Conservation (phyloP, 2,329 filamentous ascomycete genomes). For the Scedosporium minutisporum region DNA sequence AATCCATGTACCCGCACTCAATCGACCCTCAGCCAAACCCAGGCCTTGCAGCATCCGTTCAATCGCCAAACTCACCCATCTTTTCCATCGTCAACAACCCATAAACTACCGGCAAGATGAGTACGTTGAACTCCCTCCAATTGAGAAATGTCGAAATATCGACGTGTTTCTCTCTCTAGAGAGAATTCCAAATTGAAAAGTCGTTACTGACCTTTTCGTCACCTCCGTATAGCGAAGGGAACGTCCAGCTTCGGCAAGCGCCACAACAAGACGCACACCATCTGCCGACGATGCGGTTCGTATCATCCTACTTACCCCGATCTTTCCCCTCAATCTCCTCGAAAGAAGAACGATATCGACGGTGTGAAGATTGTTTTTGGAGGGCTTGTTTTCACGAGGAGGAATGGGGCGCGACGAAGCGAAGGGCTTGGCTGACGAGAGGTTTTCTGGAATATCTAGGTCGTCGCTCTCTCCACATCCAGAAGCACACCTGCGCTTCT, state of each 20-base stretch:
- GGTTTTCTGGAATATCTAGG: constrained; percentile 38
- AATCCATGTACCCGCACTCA: constrained; percentile 4
- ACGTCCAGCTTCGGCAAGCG: constrained; percentile 51
- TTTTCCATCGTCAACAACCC: constrained; percentile 9
- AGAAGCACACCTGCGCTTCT: constrained; percentile 93
- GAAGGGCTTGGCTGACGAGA: neutral
- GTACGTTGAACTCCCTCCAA: constrained; percentile 29
- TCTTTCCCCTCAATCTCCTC: neutral
- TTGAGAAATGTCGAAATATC: constrained; percentile 2
- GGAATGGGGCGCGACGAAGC: neutral
- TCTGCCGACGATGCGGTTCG: constrained; percentile 97
- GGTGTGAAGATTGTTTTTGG: neutral
- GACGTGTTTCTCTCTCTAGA: constrained; percentile 2
- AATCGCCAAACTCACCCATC: constrained; percentile 2
- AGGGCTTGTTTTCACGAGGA: neutral
- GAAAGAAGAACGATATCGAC: constrained; percentile 4
- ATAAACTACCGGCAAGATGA: constrained; percentile 44
- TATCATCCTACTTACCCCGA: constrained; percentile 20
- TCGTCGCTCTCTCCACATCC: constrained; percentile 95
- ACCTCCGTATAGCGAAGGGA: constrained; percentile 39
- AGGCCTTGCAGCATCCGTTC: neutral
- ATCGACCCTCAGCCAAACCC: neutral
- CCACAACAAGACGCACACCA: constrained; percentile 97
- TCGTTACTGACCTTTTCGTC: constrained; percentile 17
- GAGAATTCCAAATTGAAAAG: constrained; percentile 6